Base-by-base conservation (phyloP, 2,329 filamentous ascomycete species). In the Penicillium sp. region DNA sequence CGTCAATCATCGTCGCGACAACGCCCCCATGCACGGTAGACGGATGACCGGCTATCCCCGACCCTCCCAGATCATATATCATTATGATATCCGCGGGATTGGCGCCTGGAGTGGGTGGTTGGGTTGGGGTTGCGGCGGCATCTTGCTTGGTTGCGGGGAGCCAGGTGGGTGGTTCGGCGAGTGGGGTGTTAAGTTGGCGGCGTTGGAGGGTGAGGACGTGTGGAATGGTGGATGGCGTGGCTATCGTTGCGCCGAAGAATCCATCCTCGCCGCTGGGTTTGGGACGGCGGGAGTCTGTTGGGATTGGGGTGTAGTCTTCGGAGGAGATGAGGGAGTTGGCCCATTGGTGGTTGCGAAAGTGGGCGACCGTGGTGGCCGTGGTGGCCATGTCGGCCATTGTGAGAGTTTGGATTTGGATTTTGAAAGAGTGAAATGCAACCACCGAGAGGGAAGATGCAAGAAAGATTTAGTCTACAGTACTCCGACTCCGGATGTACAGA, bases 231-330 rank as follows among this genome's bases (percentile, higher is more conserved):
- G 66, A 64, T 0, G 72, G 53, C 8, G 79, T 79, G 38, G 68
- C 75, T 37, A 81, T 66, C 1, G 79, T 81, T 33, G 69, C 65
- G 9, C 75, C 71, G 59, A 81, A 78, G 70, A 76, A 81, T 56
- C 75, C 75, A 59, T 82, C 79, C 72, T 82, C 80, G 50, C 79
- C 78, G 10, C 74, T 74, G 37, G 73, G 70, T 63, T 82, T 81
- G 64, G 72, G 66, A 12, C 70, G 70, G 12, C 80, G 76, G 2
- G 79, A 78, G 63, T 75, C 76, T 50, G 78, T 80, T 47, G 70
- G 68, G 57, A 80, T 75, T 33, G 76, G 66, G 50, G 68, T 71
- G 68, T 81, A 81, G 62, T 76, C 70, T 22, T 73, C 63, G 19
- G 73, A 72, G 47, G 73, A 65, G 56, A 79, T 69, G 30, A 76